Conservation (phyloP, 2,329 filamentous ascomycete species). For the Juglanconis oblonga region DNA sequence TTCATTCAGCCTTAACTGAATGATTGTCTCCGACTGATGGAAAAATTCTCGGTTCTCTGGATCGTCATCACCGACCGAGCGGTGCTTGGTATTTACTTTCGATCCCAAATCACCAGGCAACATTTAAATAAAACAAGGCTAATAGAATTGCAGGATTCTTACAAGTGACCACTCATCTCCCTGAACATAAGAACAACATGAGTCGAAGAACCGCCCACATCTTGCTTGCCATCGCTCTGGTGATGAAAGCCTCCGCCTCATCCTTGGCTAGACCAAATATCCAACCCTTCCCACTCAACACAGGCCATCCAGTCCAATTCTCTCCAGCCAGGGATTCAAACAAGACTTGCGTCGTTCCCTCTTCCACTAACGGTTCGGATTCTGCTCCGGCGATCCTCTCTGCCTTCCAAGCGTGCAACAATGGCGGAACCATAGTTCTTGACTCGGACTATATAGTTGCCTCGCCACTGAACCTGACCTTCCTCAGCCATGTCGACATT, state of each 20-base stretch:
- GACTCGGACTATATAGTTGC: slow-evolving; percentile 52
- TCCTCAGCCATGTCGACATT: slow-evolving; percentile 53
- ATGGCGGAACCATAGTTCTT: slow-evolving; percentile 59
- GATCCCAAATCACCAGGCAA: background rate
- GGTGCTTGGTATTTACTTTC: background rate
- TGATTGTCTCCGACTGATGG: background rate
- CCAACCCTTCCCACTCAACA: slow-evolving; percentile 2
- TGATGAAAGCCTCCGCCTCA: background rate
- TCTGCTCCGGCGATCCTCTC: slow-evolving; percentile 45
- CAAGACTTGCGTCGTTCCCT: slow-evolving; percentile 26
- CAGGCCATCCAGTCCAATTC: background rate
- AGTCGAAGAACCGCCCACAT: background rate
- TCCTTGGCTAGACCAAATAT: slow-evolving; percentile 1
- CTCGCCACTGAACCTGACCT: slow-evolving; percentile 54
- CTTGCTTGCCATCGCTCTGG: background rate
- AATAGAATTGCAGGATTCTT: background rate
- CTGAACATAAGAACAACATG: background rate
- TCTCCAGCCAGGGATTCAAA: slow-evolving; percentile 21
- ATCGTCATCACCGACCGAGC: background rate
- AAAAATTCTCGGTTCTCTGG: background rate
- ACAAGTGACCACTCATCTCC: background rate
- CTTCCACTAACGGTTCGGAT: slow-evolving; percentile 18
- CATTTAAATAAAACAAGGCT: background rate
- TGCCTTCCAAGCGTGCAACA: slow-evolving; percentile 57
- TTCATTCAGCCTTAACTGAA: background rate